Evolutionary conservation across 768 basidiomycete species (phyloP), one percentile per base, ranked within the genome.

Genomic region (Russula sp.): DNA sequence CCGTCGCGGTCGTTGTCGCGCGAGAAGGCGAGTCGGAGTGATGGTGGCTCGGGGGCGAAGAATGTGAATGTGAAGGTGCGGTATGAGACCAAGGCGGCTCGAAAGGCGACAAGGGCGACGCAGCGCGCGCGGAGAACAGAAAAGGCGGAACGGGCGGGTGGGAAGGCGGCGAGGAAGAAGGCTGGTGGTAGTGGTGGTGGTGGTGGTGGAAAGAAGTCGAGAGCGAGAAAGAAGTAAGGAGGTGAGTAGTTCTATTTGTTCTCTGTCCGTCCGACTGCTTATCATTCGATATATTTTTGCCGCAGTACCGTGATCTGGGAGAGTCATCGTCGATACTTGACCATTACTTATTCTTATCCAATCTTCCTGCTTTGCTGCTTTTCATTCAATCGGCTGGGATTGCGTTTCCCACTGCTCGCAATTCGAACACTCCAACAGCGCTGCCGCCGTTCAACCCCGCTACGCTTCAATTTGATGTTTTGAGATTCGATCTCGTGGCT

Each of bases 141-240:
- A 73, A 91, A 90, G 73, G 89, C 88, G 14, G 84, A 84, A 68
- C 74, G 82, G 52, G 89, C 88, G 30, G 85, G 89, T 46, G 88
- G 87, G 30, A 88, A 82, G 71, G 78, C 79, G 11, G 75, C 79
- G 22, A 76, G 81, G 67, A 83, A 77, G 71, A 67, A 62, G 55
- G 67, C 26, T n/a, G 69, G 64, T 61, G 59, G 67, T n/a, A 68
- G 65, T 61, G 61, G 68, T n/a, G n/a, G n/a, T n/a, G n/a, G n/a
- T n/a, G 59, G 67, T n/a, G 69, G 65, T 61, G 61, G 68, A 40
- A 59, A 61, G 67, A 66, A 58, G 49, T 13, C n/a, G 3, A 36
- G 22, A 10, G 36, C 14, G 34, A n/a, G 34, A 38, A 22, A n/a
- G 51, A 38, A 22, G 22, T n/a, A n/a, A n/a, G n/a, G 32, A 28